Base-by-base conservation (phyloP, 345 rosid genomes). In the Passiflora organensis region DNA sequence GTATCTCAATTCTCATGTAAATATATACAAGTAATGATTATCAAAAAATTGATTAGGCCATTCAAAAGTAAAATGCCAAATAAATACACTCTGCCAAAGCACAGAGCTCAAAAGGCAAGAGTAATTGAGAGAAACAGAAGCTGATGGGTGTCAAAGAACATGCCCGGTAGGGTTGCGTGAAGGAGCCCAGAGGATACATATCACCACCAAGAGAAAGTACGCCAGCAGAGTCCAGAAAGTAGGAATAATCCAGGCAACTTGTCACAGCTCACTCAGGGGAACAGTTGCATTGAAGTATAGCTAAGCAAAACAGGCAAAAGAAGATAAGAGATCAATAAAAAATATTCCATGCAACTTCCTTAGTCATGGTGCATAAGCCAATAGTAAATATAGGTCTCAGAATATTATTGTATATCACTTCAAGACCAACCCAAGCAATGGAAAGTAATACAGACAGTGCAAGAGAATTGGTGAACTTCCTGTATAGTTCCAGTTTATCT, bases 401-500 rank as follows among this genome's bases (percentile, higher is more conserved):
- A n/a, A n/a, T n/a, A n/a, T n/a, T n/a, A n/a, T n/a, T n/a, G n/a
- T n/a, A n/a, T n/a, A n/a, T n/a, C 75, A 91, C 98, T 96, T 91
- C 95, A 73, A 91, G 88, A 71, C 98, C 96, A 51, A 91, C 86
- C 98, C 98, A 91, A 51, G 96, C 93, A 66, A 91, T 88, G 55
- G 94, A 91, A 13, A 91, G 77, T 62, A 91, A 72, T 63, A 88
- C 87, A 34, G 91, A 81, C 8, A 79, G 79, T 19, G 95, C 95
- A 16, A 91, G 98, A 10, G 85, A 65, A 62, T 91, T 91, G 50
- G 98, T 88, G 65, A 86, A 91, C 65, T 77, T 88, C 75, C 94
- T 73, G 67, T 91, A 88, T 17, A 91, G 87, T 67, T 88, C 98
- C 67, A 91, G 76, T 66, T 91, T 91, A 23, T 81, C 91, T 73